These are phyloP conservation scores for Thermoascus crustaceus DNA, from an alignment of 2,329 filamentous ascomycete species.

Conservation along the genomic window DNA sequence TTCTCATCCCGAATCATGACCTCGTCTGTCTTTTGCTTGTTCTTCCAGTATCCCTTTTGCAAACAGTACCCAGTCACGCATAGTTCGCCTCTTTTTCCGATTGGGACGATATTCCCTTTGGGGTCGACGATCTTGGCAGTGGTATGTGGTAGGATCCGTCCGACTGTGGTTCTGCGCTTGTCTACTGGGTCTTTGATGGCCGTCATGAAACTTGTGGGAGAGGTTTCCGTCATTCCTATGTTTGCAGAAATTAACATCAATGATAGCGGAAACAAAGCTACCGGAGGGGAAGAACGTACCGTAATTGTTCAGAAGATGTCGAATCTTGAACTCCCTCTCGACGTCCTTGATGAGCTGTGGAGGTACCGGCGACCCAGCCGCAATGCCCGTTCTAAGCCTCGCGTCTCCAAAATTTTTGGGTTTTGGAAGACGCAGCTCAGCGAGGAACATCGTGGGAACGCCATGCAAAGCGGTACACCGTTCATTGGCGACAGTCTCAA, in stretches of 20 bases:
- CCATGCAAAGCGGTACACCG: conserved; percentile 64
- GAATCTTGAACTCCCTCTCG: conserved; percentile 61
- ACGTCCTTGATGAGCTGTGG: conserved; percentile 56
- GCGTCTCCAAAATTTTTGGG: conserved; percentile 45
- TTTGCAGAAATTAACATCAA: no score
- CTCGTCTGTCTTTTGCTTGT: conserved; percentile 50
- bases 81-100: conserved; percentile 60
- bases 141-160: conserved; percentile 72
- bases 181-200: conserved; percentile 59
- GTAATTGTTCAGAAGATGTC: conserved; percentile 79
- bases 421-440: conserved; percentile 67
- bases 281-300: no score
- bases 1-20: conserved; percentile 56
- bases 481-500: conserved; percentile 55
- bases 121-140: conserved; percentile 63
- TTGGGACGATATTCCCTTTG: conserved; percentile 52
- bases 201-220: conserved; percentile 61
- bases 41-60: conserved; percentile 49
- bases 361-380: conserved; percentile 70
- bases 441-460: conserved; percentile 83
- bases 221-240: conserved; percentile 70
- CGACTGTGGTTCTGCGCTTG: conserved; percentile 64
- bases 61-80: conserved; percentile 67
- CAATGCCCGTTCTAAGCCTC: conserved; percentile 71
- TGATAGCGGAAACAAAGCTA: no score